phyloP scores from a whole-genome alignment of 1,284 basidiomycete species.

The Ustilago xerochloae region DNA sequence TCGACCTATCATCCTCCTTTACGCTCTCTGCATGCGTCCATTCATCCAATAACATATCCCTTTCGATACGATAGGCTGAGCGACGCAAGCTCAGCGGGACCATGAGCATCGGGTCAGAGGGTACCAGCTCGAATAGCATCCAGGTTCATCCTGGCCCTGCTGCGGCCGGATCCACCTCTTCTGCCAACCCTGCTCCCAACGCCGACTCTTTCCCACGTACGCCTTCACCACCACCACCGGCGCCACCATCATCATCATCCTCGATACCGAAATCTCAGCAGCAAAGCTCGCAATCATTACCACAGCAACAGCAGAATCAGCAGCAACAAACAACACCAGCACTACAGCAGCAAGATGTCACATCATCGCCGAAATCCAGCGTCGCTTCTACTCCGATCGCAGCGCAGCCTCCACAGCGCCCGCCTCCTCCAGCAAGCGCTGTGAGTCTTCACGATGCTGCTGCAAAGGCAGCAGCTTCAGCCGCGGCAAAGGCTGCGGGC shows the following conservation, averaged over 20 bases:
- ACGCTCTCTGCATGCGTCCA: conserved; percentile 28
- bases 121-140: conserved; percentile 44
- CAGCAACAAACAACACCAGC: not conserved
- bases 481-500: conserved; percentile 15
- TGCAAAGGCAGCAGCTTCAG: conserved; percentile 26
- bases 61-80: conserved; percentile 27
- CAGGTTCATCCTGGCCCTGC: conserved; percentile 49
- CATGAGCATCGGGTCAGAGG: conserved; percentile 48
- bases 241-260: not conserved
- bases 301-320: not conserved
- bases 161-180: conserved; percentile 35
- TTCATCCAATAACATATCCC: conserved; percentile 5
- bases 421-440: conserved; percentile 32
- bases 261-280: conserved; percentile 3
- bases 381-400: not conserved
- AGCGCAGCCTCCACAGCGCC: conserved; percentile 4
- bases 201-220: conserved; percentile 5
- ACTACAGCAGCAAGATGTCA: conserved; percentile 6
- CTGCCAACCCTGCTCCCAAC: conserved; percentile 13
- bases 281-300: not conserved
- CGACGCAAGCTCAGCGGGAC: conserved; percentile 38
- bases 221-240: conserved; percentile 21
- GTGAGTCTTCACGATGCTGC: conserved; percentile 36
- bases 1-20: not conserved
- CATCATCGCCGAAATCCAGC: not conserved